Conservation (phyloP, 768 basidiomycete species). For the Boletus pseudo-olivaceus region DNA sequence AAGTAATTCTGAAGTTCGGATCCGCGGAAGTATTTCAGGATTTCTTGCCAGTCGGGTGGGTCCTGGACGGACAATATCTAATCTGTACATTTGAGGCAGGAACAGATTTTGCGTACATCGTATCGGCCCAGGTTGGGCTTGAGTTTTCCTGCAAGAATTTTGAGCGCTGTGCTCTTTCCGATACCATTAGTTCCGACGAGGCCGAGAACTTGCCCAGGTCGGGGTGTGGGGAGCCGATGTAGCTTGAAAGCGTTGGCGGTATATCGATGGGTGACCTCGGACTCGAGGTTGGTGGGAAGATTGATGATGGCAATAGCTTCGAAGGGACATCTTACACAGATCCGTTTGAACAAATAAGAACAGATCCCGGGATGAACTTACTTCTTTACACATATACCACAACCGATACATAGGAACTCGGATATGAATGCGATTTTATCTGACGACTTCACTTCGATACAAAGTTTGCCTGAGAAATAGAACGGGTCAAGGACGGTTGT, state of each 20-base stretch:
- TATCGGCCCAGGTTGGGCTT: conserved; percentile 98
- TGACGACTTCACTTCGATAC: conserved; percentile 93
- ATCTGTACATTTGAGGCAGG: not conserved
- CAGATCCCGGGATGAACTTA: conserved; percentile 37
- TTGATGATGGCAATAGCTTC: conserved; percentile 99
- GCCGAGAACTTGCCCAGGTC: conserved; percentile 98
- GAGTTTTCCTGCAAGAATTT: conserved; percentile 93
- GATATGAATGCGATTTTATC: conserved; percentile 99
- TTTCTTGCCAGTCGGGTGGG: conserved; percentile 99
- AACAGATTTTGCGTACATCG: conserved; percentile 56
- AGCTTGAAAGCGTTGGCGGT: conserved; percentile 99
- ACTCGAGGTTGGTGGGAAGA: conserved; percentile 93
- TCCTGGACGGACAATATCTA: conserved; percentile 47
- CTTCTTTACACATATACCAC: conserved; percentile 99
- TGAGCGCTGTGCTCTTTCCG: conserved; percentile 96
- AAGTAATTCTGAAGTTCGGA: conserved; percentile 99
- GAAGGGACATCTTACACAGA: conserved; percentile 80
- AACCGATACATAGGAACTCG: conserved; percentile 97
- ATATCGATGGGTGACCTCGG: conserved; percentile 96
- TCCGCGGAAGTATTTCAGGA: conserved; percentile 96
- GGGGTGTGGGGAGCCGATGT: conserved; percentile 93
- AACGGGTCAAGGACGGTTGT: not conserved
- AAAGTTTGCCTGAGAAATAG: conserved; percentile 74
- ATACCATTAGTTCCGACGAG: conserved; percentile 99
- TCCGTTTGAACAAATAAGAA: conserved; percentile 1